These are phyloP conservation scores for Albugo candida DNA, from an alignment of 352 stramenopile genomes.

Conservation along the genomic window DNA sequence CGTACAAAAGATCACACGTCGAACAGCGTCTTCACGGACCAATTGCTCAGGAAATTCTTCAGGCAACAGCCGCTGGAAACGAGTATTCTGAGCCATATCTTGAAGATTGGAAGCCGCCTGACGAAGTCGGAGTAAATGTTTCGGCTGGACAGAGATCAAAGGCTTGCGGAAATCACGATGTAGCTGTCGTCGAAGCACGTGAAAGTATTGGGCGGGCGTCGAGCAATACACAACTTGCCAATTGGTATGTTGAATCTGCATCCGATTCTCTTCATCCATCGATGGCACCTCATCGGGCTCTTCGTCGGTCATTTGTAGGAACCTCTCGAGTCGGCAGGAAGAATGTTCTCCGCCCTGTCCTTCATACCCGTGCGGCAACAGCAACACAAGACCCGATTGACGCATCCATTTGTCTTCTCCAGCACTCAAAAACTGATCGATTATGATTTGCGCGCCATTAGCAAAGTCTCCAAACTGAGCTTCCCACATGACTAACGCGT, in stretches of 20 bases:
- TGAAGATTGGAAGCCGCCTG: constrained; percentile 79
- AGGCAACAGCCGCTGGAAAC: constrained; percentile 81
- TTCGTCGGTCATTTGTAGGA: constrained; percentile 88
- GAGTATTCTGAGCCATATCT: constrained; percentile 86
- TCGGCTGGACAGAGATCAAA: constrained; percentile 89
- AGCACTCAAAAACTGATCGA: constrained; percentile 93
- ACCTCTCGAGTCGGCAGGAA: constrained; percentile 88
- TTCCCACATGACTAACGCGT: constrained; percentile 87
- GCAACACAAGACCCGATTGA: constrained; percentile 86
- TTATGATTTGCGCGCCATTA: constrained; percentile 93
- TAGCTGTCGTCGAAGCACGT: constrained; percentile 81
- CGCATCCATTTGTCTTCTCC: constrained; percentile 95
- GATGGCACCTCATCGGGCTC: constrained; percentile 86
- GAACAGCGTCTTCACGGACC: constrained; percentile 30
- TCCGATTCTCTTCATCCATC: constrained; percentile 84
- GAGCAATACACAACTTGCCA: constrained; percentile 95
- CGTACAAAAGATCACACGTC: constrained; percentile 84
- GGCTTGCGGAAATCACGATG: constrained; percentile 96
- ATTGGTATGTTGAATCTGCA: constrained; percentile 94
- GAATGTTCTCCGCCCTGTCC: constrained; percentile 92
- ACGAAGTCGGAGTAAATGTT: constrained; percentile 89
- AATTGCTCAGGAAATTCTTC: constrained; percentile 52
- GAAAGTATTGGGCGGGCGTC: constrained; percentile 86
- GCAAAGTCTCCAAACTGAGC: constrained; percentile 96
- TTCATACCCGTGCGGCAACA: constrained; percentile 93